These are phyloP conservation scores for Ganoderma meredithae DNA, from an alignment of 1,284 basidiomycete genomes.

Conservation along the genomic window DNA sequence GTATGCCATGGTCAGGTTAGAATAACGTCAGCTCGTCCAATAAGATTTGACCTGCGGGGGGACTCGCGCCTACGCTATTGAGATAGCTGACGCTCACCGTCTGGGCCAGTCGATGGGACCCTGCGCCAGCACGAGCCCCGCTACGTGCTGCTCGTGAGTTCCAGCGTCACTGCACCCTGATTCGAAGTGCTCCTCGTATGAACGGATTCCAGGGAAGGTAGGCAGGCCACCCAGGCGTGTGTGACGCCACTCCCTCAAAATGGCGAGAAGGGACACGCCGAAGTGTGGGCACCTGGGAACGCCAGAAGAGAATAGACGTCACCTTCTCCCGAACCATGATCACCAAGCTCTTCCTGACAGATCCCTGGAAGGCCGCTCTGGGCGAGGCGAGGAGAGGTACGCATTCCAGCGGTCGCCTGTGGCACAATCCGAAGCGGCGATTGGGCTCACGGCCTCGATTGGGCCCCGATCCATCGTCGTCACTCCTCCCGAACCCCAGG, in stretches of 20 bases:
- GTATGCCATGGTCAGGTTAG: conserved; percentile 3
- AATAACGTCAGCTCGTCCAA: conserved; percentile 11
- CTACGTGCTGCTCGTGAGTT: not conserved
- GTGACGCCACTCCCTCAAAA: not conserved
- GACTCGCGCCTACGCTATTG: not conserved
- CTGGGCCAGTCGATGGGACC: not conserved
- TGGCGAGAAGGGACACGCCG: not conserved
- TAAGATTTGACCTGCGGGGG: not conserved
- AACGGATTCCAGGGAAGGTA: not conserved
- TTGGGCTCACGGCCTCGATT: not conserved
- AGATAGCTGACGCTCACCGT: not conserved
- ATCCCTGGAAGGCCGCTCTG: not conserved
- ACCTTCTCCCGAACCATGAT: conserved; percentile 1
- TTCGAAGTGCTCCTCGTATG: not conserved
- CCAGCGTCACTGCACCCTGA: not conserved
- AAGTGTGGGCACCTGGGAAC: conserved; percentile 5
- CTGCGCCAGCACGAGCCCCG: not conserved
- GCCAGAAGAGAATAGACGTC: not conserved
- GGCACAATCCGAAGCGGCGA: not conserved
- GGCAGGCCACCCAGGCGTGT: not conserved
- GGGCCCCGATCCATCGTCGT: conserved; percentile 6
- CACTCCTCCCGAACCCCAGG: not conserved
- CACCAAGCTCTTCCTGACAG: conserved; percentile 7
- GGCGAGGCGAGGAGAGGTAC: not conserved
- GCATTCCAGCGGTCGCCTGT: conserved; percentile 2